Evolutionary conservation across 495 filamentous ascomycete genomes (phyloP).

Genomic region (Trichoderma reesei): DNA sequence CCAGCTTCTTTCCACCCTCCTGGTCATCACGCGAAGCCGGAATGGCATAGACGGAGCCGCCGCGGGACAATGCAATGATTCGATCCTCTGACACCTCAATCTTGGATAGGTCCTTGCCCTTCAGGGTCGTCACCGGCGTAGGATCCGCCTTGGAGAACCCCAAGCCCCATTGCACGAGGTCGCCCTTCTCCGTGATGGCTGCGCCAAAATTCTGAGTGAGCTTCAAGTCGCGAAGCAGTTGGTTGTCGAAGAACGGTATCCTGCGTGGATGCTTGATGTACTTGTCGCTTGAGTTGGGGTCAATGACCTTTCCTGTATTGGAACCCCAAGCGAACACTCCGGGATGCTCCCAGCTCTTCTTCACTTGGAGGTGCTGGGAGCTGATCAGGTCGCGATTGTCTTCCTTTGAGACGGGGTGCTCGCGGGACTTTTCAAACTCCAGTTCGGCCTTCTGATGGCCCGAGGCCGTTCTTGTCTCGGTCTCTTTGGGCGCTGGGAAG

Average conservation of each 20-base stretch:
- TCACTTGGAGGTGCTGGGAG: conserved; percentile 73
- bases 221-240: conserved; percentile 79
- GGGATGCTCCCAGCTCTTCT: conserved; percentile 78
- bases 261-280: conserved; percentile 70
- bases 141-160: conserved; percentile 47
- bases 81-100: conserved; percentile 69
- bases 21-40: conserved; percentile 70
- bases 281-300: conserved; percentile 68
- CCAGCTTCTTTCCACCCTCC: conserved; percentile 43
- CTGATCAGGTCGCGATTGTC: conserved; percentile 62
- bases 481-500: not conserved
- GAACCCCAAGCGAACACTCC: conserved; percentile 91
- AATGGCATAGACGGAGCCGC: conserved; percentile 78
- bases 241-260: conserved; percentile 75
- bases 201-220: conserved; percentile 75
- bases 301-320: conserved; percentile 75
- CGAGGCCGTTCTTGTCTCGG: not conserved
- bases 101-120: conserved; percentile 67
- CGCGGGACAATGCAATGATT: conserved; percentile 65
- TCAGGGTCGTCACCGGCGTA: conserved; percentile 59
- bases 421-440: conserved; percentile 50
- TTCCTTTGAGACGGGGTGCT: conserved; percentile 47
- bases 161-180: conserved; percentile 85
- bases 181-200: conserved; percentile 78
- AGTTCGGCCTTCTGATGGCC: conserved; percentile 32